These are phyloP conservation scores for Stipa capillata DNA, from an alignment of 176 grass and related monocot species.

Conservation along the genomic window DNA sequence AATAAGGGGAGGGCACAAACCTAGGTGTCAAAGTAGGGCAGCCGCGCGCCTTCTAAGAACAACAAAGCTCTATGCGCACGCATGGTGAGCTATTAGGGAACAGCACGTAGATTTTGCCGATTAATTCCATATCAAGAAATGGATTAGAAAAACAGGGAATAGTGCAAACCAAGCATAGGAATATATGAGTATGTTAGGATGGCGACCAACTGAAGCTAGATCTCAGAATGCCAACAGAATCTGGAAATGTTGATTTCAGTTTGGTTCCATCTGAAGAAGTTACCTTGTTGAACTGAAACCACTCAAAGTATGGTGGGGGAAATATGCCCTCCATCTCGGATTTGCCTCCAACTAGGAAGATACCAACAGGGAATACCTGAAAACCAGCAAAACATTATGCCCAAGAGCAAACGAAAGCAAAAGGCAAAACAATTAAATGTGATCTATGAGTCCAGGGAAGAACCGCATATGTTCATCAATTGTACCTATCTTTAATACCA, in stretches of 20 bases:
- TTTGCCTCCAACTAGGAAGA: conserved; percentile 52
- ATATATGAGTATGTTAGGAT: conserved; percentile 30
- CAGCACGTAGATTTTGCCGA: not conserved
- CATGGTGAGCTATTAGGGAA: not conserved
- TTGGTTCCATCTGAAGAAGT: not conserved
- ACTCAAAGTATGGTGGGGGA: conserved; percentile 63
- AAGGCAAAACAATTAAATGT: not conserved
- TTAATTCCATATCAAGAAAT: not conserved
- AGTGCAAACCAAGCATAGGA: conserved; percentile 50
- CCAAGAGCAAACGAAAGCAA: not conserved
- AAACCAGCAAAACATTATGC: not conserved
- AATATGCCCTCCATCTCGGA: conserved; percentile 66
- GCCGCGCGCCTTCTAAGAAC: too few species aligned
- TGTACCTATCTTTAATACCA: too few species aligned
- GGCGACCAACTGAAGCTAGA: not conserved
- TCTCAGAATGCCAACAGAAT: not conserved
- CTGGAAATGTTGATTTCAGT: not conserved
- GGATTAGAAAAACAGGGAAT: too few species aligned
- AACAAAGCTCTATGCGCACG: not conserved
- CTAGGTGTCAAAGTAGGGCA: too few species aligned
- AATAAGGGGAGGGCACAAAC: too few species aligned
- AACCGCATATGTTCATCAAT: too few species aligned
- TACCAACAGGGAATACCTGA: conserved; percentile 62
- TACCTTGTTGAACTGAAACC: conserved; percentile 81
- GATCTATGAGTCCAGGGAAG: not conserved